Evolutionary conservation across 1,284 basidiomycete genomes (phyloP), one percentile per base, ranked within the genome.

Genomic region (Trichosporon ovoides): DNA sequence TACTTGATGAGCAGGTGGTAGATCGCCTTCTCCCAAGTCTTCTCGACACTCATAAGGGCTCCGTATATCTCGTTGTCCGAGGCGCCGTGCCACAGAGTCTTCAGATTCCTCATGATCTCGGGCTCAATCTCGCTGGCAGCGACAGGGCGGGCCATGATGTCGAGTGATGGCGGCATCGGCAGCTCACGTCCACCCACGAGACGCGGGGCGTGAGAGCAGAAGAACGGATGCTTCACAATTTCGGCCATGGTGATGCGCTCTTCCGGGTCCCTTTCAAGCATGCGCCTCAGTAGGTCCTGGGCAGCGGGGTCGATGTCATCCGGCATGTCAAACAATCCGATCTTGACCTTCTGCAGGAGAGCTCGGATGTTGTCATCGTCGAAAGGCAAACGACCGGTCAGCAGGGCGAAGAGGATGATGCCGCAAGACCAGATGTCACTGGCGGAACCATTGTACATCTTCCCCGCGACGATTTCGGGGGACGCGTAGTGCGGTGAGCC

Each of bases 381-480:
- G 73, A 98, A 99, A 3, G 96, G 96, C 38, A 98, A 81, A 37
- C 85, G 82, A 5, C 93, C 95, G n/a, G 87, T 87, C 24, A 98
- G 82, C 14, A 98, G 81, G 12, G 92, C 93, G 68, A 88, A 95
- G 54, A 99, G 83, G 67, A 98, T 95, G 74, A 98, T 87, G 58
- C 96, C 96, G 73, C 95, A 98, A 34, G 92, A 96, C 96, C 96
- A 98, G 73, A 97, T 92, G 77, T 99, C 96, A 38, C 92, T 87
- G 16, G 85, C 83, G 2, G 87, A 84, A 22, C 95, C 96, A 68
- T 94, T 85, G 77, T 98, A 99, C 24, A 87, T 85, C 58, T 84
- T 81, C 18, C 91, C 91, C 76, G 92, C 90, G 59, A 98, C 93
- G 69, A 99, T 95, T 79, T 99, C 96, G 3, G 96, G 96, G 66